Evolutionary conservation across 768 basidiomycete genomes (phyloP).

Genomic region (Candolleomyces aberdarensis): DNA sequence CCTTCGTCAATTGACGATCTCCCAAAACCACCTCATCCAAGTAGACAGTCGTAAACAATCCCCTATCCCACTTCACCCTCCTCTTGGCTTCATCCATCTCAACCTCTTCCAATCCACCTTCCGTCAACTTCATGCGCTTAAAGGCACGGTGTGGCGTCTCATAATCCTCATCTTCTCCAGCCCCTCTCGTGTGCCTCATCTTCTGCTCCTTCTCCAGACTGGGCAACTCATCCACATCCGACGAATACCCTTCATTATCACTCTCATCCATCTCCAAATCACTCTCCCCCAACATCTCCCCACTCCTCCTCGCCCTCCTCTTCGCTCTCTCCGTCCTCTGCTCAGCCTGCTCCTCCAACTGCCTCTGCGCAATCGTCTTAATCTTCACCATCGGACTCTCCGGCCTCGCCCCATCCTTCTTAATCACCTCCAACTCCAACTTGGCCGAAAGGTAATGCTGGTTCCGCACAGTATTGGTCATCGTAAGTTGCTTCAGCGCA

Average conservation of each 20-base stretch:
- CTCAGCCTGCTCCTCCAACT: constrained; percentile 58
- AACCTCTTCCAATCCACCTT: constrained; percentile 24
- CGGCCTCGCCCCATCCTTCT: constrained; percentile 66
- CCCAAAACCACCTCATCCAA: constrained; percentile 62
- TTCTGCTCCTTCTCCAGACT: background rate
- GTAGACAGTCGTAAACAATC: constrained; percentile 58
- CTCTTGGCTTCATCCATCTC: constrained; percentile 35
- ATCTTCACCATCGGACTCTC: constrained; percentile 79
- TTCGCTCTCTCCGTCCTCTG: constrained; percentile 58
- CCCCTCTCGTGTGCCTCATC: constrained; percentile 52
- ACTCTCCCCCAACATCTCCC: constrained; percentile 31
- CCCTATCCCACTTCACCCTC: constrained; percentile 77
- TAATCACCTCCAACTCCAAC: constrained; percentile 68
- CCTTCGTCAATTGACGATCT: constrained; percentile 40
- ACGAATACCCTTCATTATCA: constrained; percentile 16
- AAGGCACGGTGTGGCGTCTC: constrained; percentile 51
- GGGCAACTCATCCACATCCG: constrained; percentile 20
- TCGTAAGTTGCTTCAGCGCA: constrained; percentile 68
- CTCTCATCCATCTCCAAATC: constrained; percentile 22
- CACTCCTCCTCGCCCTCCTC: constrained; percentile 51
- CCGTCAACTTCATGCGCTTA: constrained; percentile 40
- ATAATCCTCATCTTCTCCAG: constrained; percentile 83
- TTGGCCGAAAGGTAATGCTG: constrained; percentile 60
- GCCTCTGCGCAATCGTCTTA: constrained; percentile 62
- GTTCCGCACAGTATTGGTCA: constrained; percentile 68